These are phyloP conservation scores for Fusarium algeriense DNA, from an alignment of 2,329 filamentous ascomycete genomes.

Conservation along the genomic window DNA sequence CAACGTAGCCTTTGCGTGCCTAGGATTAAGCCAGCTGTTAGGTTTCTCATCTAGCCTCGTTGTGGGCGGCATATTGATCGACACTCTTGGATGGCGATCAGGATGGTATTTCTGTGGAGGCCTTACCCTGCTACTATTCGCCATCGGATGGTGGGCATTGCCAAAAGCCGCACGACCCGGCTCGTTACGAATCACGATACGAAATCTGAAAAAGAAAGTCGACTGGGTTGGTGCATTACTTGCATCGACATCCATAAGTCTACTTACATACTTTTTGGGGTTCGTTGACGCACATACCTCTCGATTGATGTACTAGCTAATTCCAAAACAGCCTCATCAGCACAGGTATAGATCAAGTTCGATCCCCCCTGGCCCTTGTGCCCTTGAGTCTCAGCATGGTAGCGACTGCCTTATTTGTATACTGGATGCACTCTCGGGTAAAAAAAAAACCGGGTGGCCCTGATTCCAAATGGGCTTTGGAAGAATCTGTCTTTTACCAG, in stretches of 20 bases:
- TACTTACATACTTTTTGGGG: slow-evolving; percentile 65
- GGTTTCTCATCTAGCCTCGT: slow-evolving; percentile 64
- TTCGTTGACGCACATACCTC: slow-evolving; percentile 48
- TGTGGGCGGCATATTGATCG: slow-evolving; percentile 60
- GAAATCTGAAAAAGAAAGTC: slow-evolving; percentile 50
- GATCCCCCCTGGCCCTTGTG: slow-evolving; percentile 56
- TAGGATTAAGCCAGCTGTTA: slow-evolving; percentile 60
- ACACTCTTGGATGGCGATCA: slow-evolving; percentile 60
- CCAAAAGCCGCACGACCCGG: slow-evolving; percentile 45
- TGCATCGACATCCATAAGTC: slow-evolving; percentile 59
- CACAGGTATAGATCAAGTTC: slow-evolving; percentile 55
- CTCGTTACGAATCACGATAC: slow-evolving; percentile 36
- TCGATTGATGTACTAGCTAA: slow-evolving; percentile 1
- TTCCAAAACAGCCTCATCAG: slow-evolving; percentile 45
- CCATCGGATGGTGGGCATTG: slow-evolving; percentile 52
- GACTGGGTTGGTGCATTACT: slow-evolving; percentile 66
- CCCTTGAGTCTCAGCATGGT: slow-evolving; percentile 58
- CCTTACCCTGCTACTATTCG: slow-evolving; percentile 52
- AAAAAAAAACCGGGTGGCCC: slow-evolving; percentile 59
- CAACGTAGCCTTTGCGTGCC: slow-evolving; percentile 57
- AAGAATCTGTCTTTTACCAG: slow-evolving; percentile 66
- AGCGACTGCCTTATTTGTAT: slow-evolving; percentile 61
- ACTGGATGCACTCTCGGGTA: slow-evolving; percentile 66
- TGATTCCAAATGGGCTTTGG: slow-evolving; percentile 74
- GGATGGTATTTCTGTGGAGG: slow-evolving; percentile 58